A percentile compares a stretch with the other conserved stretches of the same genome.
These are phyloP conservation scores for Fusarium chuoi DNA, from an alignment of 2,329 filamentous ascomycete species.

Conservation along the genomic window DNA sequence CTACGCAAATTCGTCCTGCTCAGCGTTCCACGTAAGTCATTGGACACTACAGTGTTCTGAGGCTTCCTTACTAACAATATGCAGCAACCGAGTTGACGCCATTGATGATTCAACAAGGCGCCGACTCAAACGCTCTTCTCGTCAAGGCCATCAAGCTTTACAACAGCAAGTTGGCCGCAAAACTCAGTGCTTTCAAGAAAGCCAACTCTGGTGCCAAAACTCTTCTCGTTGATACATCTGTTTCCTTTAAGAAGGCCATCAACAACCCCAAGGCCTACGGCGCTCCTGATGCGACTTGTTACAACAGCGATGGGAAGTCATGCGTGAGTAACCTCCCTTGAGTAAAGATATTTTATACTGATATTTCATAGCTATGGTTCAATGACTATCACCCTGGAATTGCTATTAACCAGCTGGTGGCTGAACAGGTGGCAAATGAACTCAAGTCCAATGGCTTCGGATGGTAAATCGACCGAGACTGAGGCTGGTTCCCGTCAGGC, in stretches of 20 bases:
- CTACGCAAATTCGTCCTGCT: slow-evolving; percentile 68
- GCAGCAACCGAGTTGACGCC: slow-evolving; percentile 55
- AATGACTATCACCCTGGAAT: slow-evolving; percentile 56
- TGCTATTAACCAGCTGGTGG: slow-evolving; percentile 54
- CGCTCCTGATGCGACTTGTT: slow-evolving; percentile 55
- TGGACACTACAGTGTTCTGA: background rate
- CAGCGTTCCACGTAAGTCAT: slow-evolving; percentile 61
- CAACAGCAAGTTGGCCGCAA: slow-evolving; percentile 48
- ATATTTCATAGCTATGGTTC: slow-evolving; percentile 51
- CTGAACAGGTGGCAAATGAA: slow-evolving; percentile 47
- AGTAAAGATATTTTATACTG: rapidly evolving
- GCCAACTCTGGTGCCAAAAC: slow-evolving; percentile 48
- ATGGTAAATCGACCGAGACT: background rate
- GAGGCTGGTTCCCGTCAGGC: rapidly evolving
- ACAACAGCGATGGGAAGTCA: slow-evolving; percentile 53
- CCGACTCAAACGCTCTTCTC: slow-evolving; percentile 44
- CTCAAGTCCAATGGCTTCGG: background rate
- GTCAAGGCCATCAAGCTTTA: slow-evolving; percentile 50
- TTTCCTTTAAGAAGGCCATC: slow-evolving; percentile 55
- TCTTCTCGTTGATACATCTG: slow-evolving; percentile 53
- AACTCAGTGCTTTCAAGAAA: slow-evolving; percentile 47
- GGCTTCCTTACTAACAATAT: background rate
- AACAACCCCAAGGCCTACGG: slow-evolving; percentile 55
- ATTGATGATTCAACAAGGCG: slow-evolving; percentile 41
- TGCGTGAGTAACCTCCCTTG: slow-evolving; percentile 43